phyloP scores from a whole-genome alignment of 1,284 basidiomycete species.

The Irpex sp. region DNA sequence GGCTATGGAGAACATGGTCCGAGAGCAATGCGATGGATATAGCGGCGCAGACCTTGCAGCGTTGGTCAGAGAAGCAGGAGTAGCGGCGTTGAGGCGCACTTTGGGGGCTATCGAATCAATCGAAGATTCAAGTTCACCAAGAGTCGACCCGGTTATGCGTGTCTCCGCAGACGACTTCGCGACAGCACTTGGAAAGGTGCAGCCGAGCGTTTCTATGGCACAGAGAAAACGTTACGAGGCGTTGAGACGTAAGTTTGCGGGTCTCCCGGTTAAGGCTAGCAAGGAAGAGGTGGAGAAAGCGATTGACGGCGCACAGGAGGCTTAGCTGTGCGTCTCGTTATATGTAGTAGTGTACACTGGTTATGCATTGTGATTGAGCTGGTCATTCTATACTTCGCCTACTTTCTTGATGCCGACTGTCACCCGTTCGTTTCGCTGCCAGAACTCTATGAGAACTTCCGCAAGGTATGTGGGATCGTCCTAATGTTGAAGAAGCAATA shows the following conservation, averaged over 20 bases:
- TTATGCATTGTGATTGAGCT: background rate
- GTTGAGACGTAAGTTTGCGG: slow-evolving; percentile 76
- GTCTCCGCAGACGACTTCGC: slow-evolving; percentile 70
- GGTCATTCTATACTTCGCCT: slow-evolving; percentile 47
- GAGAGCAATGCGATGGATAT: slow-evolving; percentile 75
- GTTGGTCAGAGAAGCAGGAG: slow-evolving; percentile 86
- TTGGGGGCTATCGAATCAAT: slow-evolving; percentile 61
- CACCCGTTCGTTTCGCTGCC: slow-evolving; percentile 82
- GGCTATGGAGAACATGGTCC: slow-evolving; percentile 44
- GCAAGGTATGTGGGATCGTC: slow-evolving; percentile 83
- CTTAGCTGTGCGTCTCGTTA: background rate
- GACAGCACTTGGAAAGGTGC: slow-evolving; percentile 75
- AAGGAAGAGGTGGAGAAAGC: slow-evolving; percentile 10
- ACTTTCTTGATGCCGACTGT: slow-evolving; percentile 76
- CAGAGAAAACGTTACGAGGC: slow-evolving; percentile 83
- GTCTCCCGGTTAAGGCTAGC: slow-evolving; percentile 24
- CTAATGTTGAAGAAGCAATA: slow-evolving; percentile 30
- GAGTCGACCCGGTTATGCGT: slow-evolving; percentile 23
- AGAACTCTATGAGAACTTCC: slow-evolving; percentile 81
- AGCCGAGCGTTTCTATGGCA: slow-evolving; percentile 77
- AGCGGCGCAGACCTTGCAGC: slow-evolving; percentile 88
- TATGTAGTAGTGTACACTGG: background rate
- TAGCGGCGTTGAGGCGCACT: slow-evolving; percentile 71
- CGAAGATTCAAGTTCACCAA: slow-evolving; percentile 22
- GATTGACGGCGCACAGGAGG: background rate